Conservation (phyloP, 2,329 filamentous ascomycete genomes). For the Pseudogymnoascus sp. region DNA sequence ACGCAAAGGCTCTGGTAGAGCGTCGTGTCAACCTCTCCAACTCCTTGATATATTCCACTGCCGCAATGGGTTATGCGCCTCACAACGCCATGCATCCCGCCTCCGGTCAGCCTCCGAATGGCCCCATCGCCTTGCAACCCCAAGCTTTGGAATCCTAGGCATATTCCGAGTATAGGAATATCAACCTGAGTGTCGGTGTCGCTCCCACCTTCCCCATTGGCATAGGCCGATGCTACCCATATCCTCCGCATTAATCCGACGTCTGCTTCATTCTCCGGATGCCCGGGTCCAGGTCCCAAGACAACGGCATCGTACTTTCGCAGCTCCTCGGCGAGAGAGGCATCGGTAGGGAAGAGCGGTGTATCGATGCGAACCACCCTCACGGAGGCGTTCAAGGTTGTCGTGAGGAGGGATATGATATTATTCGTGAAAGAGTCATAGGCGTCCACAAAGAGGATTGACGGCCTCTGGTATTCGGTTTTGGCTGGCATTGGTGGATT, state of each 20-base stretch:
- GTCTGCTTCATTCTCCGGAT: conserved; percentile 63
- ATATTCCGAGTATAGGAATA: conserved; percentile 73
- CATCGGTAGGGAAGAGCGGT: conserved; percentile 38
- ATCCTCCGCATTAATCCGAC: conserved; percentile 73
- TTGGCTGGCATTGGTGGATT: neutral
- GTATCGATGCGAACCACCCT: conserved; percentile 65
- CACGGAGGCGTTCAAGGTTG: conserved; percentile 59
- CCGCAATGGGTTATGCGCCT: conserved; percentile 43
- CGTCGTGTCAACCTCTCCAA: conserved; percentile 28
- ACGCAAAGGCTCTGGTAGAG: conserved; percentile 35
- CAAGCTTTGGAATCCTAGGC: conserved; percentile 62
- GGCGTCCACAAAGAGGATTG: conserved; percentile 83
- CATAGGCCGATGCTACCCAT: conserved; percentile 43
- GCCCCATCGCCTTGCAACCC: conserved; percentile 49
- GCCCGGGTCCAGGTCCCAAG: conserved; percentile 83
- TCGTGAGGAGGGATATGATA: conserved; percentile 73
- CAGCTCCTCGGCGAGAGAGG: conserved; percentile 43
- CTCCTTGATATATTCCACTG: conserved; percentile 19
- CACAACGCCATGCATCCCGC: conserved; percentile 55
- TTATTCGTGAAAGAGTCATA: conserved; percentile 98
- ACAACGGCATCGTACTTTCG: conserved; percentile 72
- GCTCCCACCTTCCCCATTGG: conserved; percentile 32
- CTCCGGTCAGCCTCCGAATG: conserved; percentile 46
- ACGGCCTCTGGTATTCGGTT: conserved; percentile 18
- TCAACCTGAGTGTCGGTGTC: conserved; percentile 37